A percentile compares a stretch with the other conserved stretches of the same genome.
Evolutionary conservation across 2,329 filamentous ascomycete genomes (phyloP).

Genomic region (Penicillium sp.): DNA sequence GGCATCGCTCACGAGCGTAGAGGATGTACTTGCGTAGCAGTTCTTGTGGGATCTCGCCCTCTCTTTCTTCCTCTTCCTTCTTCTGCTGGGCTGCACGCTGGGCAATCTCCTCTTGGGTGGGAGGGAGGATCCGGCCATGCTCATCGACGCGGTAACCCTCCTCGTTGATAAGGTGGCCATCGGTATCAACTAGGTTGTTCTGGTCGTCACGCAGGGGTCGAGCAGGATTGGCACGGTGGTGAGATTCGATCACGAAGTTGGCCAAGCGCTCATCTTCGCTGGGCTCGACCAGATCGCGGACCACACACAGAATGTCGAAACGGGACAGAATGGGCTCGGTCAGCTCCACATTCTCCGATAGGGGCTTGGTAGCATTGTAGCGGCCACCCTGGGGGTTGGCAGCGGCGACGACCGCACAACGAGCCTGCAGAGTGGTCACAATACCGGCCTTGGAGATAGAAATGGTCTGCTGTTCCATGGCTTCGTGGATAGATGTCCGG

Average conservation of each 20-base stretch:
- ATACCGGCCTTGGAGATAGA: slow-evolving; percentile 99
- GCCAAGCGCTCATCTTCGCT: slow-evolving; percentile 89
- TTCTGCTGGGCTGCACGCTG: slow-evolving; percentile 41
- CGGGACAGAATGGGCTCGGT: slow-evolving; percentile 96
- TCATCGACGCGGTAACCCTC: slow-evolving; percentile 56
- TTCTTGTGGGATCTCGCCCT: slow-evolving; percentile 82
- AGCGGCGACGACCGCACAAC: slow-evolving; percentile 93
- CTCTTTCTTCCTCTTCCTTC: slow-evolving; percentile 52
- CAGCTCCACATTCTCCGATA: slow-evolving; percentile 92
- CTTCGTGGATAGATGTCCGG: slow-evolving; percentile 96
- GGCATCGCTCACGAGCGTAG: slow-evolving; percentile 85
- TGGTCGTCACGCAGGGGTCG: slow-evolving; percentile 51
- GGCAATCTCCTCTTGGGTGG: slow-evolving; percentile 47
- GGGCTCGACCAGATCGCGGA: slow-evolving; percentile 92
- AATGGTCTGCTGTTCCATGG: slow-evolving; percentile 99
- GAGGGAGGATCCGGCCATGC: slow-evolving; percentile 37
- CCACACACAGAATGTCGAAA: slow-evolving; percentile 96
- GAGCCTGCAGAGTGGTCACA: slow-evolving; percentile 92
- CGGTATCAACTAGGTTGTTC: slow-evolving; percentile 44
- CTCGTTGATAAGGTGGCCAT: slow-evolving; percentile 59
- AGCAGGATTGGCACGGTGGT: slow-evolving; percentile 81
- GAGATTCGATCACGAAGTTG: slow-evolving; percentile 90
- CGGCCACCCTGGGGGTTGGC: slow-evolving; percentile 95
- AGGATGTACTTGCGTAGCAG: slow-evolving; percentile 94
- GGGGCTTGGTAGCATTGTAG: slow-evolving; percentile 94